Base-by-base conservation (phyloP, 495 filamentous ascomycete genomes). In the Penicillium soppii region DNA sequence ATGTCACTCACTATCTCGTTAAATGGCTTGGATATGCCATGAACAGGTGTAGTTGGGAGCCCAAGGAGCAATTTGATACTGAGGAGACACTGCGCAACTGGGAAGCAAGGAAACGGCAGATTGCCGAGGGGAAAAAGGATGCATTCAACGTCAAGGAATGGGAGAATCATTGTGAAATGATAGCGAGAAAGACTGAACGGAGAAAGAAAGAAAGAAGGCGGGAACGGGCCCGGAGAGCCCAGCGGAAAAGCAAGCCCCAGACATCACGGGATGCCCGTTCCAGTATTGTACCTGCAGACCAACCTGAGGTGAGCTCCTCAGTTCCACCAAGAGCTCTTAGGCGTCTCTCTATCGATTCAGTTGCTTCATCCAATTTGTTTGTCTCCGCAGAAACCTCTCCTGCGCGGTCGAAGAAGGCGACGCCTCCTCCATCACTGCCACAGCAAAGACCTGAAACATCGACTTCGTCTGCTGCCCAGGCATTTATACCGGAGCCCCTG, bases 41-140 rank as follows among this genome's bases (percentile, higher is more conserved):
- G 8, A 56, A 81, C 7, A 58, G 82, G 37, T 68, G 78, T 43
- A 83, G 79, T 3, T 91, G 86, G 87, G 86, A 90, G 52, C 81
- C 85, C 0, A 59, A 59, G n/a, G 62, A 75, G 0, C 66, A 75
- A 38, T 79, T 91, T 30, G 63, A 76, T 17, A 62, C 72, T 12
- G 66, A 70, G 0, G 59, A 66, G n/a, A 71, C 82, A 5, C 60
- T 81, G 1, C 21, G 43, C 0, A 70, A 74, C 3, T 90, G 86
- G 86, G 63, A 71, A 7, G 59, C 70, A n/a, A 77, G 69, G 5
- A 82, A 82, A 46, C 48, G 50, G 7, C 68, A 66, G 2, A 72
- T 84, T 15, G 54, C 43, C 0, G 59, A 54, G 3, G 82, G 82
- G 2, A 62, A 63, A 4, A 44, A 59, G 2, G 12, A 60, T 20